Conservation (phyloP, 2,329 filamentous ascomycete species). For the Fusarium duplospermum region DNA sequence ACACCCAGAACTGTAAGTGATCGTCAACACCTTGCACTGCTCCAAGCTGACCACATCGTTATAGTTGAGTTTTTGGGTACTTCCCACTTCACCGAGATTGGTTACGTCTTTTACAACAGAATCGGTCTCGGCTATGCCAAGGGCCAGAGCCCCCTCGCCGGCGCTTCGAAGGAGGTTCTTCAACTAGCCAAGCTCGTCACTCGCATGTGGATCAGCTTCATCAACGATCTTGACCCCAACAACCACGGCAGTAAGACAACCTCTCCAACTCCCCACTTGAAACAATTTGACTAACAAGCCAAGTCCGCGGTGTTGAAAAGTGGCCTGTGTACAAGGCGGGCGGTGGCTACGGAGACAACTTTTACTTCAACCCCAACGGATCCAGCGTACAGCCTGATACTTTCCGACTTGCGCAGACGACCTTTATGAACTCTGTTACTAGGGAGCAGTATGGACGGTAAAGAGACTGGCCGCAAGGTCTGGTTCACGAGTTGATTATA, state of each 20-base stretch:
- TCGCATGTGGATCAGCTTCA: slow-evolving; percentile 55
- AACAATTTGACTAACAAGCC: not conserved
- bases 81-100: slow-evolving; percentile 46
- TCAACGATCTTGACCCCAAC: slow-evolving; percentile 52
- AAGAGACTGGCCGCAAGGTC: not conserved
- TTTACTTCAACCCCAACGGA: slow-evolving; percentile 37
- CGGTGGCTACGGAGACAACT: slow-evolving; percentile 38
- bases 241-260: slow-evolving; percentile 30
- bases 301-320: slow-evolving; percentile 24
- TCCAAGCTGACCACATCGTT: not conserved
- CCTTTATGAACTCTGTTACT: slow-evolving; percentile 34
- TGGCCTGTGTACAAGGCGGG: slow-evolving; percentile 32
- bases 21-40: too few relatives aligned
- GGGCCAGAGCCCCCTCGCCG: slow-evolving; percentile 50
- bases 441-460: slow-evolving; percentile 32
- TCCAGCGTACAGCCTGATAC: slow-evolving; percentile 32
- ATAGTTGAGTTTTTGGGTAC: slow-evolving; percentile 37
- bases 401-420: slow-evolving; percentile 33
- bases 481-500: not conserved
- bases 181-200: slow-evolving; percentile 56
- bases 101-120: slow-evolving; percentile 63
- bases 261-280: rapidly evolving
- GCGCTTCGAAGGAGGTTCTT: slow-evolving; percentile 51
- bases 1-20: slow-evolving; percentile 20
- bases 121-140: slow-evolving; percentile 51